A percentile compares a stretch with the other conserved stretches of the same genome.
Conservation (phyloP, 1,139 yeast genomes). For the Yamadazyma atmosphaerica region DNA sequence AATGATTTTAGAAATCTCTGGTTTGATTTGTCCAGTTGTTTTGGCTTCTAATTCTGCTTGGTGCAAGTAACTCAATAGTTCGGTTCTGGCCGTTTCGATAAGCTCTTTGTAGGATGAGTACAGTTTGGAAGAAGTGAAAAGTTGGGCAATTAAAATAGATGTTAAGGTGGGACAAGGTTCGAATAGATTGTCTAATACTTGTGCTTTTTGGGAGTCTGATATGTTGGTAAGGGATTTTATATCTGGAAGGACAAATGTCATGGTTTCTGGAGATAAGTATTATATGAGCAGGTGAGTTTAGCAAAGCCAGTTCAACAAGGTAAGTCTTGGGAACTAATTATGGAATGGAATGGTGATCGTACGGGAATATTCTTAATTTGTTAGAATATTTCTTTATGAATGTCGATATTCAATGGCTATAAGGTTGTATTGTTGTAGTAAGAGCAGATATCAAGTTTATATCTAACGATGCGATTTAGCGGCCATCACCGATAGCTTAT, state of each 20-base stretch:
- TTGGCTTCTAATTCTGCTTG: conserved; percentile 21
- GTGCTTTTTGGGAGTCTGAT: conserved; percentile 21
- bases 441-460: too few relatives aligned
- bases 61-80: conserved; percentile 34
- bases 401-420: too few relatives aligned
- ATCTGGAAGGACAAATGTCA: conserved; percentile 20
- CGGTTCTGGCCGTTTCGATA: conserved; percentile 49
- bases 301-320: too few relatives aligned
- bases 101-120: conserved; percentile 43
- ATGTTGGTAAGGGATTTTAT: conserved; percentile 21
- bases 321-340: too few relatives aligned
- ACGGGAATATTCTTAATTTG: too few relatives aligned
- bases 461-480: too few relatives aligned
- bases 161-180: conserved; percentile 66
- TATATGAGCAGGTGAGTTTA: too few relatives aligned
- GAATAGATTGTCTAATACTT: conserved; percentile 56
- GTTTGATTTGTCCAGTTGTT: conserved; percentile 21
- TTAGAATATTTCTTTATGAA: too few relatives aligned
- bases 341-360: too few relatives aligned
- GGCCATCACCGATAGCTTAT: not conserved
- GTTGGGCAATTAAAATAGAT: conserved; percentile 35
- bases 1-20: conserved; percentile 50
- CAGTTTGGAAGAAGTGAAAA: conserved; percentile 18
- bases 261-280: not conserved
- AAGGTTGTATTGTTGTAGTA: too few relatives aligned